A percentile compares a stretch with the other conserved stretches of the same genome.
These are phyloP conservation scores for Phellopilus nigrolimitatus DNA, from an alignment of 1,284 basidiomycete species.

Conservation along the genomic window DNA sequence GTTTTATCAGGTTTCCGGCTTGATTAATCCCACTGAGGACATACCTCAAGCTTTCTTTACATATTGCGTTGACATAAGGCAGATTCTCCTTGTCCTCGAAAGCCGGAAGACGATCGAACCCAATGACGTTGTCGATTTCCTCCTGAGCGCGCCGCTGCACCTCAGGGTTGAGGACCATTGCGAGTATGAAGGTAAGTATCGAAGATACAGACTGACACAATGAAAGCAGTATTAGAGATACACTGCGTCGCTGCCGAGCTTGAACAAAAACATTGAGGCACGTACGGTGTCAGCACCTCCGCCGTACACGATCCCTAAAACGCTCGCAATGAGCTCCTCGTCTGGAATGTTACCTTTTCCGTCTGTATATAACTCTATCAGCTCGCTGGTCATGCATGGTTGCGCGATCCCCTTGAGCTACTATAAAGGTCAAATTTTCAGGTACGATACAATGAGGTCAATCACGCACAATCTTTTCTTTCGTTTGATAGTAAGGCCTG, in stretches of 20 bases:
- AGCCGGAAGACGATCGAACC: conserved; percentile 24
- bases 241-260: too few species aligned
- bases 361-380: conserved; percentile 5
- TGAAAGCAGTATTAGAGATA: too few species aligned
- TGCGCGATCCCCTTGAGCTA: conserved; percentile 2
- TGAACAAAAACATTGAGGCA: background rate
- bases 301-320: conserved; percentile 4
- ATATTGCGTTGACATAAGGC: conserved; percentile 27
- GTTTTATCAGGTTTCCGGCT: background rate
- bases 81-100: conserved; percentile 25
- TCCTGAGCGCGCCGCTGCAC: conserved; percentile 23
- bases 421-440: background rate
- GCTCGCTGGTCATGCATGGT: conserved; percentile 4
- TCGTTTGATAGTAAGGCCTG: background rate
- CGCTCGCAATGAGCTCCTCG: conserved; percentile 7
- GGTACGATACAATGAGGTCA: too few species aligned
- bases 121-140: conserved; percentile 26
- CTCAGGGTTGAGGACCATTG: conserved; percentile 21
- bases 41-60: conserved; percentile 27
- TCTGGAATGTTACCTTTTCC: conserved; percentile 1
- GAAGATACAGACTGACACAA: conserved; percentile 2
- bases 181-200: conserved; percentile 11
- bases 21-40: conserved; percentile 1
- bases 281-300: conserved; percentile 4
- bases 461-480: background rate